Base-by-base conservation (phyloP, 306 rosid species). In the Carpinus viminea region DNA sequence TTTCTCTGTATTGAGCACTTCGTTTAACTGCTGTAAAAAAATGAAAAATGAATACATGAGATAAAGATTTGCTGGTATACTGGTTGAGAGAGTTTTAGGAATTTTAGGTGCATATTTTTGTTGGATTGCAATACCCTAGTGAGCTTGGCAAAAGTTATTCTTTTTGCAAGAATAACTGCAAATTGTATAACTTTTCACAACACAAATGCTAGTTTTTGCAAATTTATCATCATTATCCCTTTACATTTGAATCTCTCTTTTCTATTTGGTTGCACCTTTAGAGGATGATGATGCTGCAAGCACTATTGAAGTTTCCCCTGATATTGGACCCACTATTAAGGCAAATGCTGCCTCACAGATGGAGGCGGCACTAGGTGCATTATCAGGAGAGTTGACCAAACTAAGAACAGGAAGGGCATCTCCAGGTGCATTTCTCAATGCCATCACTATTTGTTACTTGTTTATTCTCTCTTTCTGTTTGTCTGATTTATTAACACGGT, bases 351-450 rank as follows among this genome's bases (percentile, higher is more conserved):
- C 78, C 78, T 86, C 97, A 56, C 98, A 82, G 82, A 95, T 95
- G 99, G 96, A 95, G 80, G 87, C 96, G 38, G 92, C 92, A 15
- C 84, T 91, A 66, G 70, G 87, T 54, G 96, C 98, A 41, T 85
- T 95, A 76, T 87, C 91, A 2, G 85, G 83, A 38, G 99, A 95
- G 28, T 80, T 95, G 51, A 87, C 72, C 87, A 93, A 95, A 73
- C 90, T 90, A 51, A 78, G 98, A 34, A 90, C 99, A 11, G 99
- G 99, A 82, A 90, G 99, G 83, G 99, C 99, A 68, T 83, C 99
- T 26, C 80, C 99, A 62, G 99, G 99, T 95, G 83, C 80, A 61
- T 77, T 69, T 28, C 50, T 50, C 46, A 24, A 11, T 41, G 50
- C 31, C 45, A 6, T 66, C 3, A 8, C 48, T 65, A 15, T 75